Evolutionary conservation across 306 rosid genomes (phyloP), one percentile per base, ranked within the genome.

Genomic region (Pueraria montana): DNA sequence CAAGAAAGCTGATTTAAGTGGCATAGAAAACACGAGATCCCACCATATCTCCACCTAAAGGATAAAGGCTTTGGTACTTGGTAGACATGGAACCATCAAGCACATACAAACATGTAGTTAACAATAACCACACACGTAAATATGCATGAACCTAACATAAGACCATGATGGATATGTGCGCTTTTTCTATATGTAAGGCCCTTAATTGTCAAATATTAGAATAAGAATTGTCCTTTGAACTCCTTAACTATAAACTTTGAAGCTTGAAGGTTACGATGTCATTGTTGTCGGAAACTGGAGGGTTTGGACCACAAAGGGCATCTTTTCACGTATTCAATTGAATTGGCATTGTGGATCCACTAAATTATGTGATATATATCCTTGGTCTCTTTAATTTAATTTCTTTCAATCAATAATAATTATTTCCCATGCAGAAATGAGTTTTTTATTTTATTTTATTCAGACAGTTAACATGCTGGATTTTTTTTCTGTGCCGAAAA

Each of bases 101-200:
- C n/a, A 24, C 64, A 23, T 17, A 59, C 65, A 59, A 62, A 62
- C 42, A 55, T 20, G 62, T 20, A 55, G 27, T 20, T 53, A 53
- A 53, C 2, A 4, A 12, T 17, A 12, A 12, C 4, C 21, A 13
- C 58, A 50, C 26, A 56, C 11, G 11, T 6, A 20, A 8, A 63
- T 27, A 62, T 63, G 70, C 43, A 63, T 63, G 70, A 63, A 63
- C 70, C 42, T 63, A 62, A 62, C 67, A 61, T 61, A 61, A 26
- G 43, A 63, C 45, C 70, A 16, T 14, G 42, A 63, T 14, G 11
- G 12, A 27, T 63, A 5, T 21, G 69, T 2, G 20, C 43, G 1
- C 21, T 13, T 62, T 62, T 27, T 26, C 38, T 26, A 24, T 27
- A 2, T 17, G 21, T 32, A 30, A 11, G 67, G 13, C 17, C 67